These are phyloP conservation scores for Cinnamomum chago DNA, from an alignment of 164 flowering plant genomes.

Conservation along the genomic window DNA sequence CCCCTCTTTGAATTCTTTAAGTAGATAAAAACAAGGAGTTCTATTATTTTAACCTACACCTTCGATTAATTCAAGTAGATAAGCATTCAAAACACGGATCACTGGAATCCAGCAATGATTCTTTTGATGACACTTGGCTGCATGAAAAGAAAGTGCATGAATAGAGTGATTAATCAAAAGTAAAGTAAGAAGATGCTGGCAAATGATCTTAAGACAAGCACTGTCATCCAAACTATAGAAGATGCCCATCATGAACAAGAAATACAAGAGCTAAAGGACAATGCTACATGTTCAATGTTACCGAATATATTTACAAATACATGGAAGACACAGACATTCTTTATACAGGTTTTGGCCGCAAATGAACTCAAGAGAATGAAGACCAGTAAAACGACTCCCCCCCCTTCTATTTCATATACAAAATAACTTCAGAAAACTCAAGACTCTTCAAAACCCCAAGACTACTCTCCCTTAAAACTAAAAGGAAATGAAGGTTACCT, in stretches of 20 bases:
- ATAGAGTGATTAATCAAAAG: too few relatives aligned
- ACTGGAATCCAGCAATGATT: too few relatives aligned
- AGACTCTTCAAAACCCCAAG: slow-evolving; percentile 1
- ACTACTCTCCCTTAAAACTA: neutral
- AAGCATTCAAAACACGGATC: too few relatives aligned
- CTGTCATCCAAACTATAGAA: neutral
- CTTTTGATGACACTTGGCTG: too few relatives aligned
- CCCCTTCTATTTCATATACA: neutral
- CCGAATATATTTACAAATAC: slow-evolving; percentile 1
- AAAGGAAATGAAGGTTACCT: neutral
- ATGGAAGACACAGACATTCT: neutral
- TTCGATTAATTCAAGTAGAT: too few relatives aligned
- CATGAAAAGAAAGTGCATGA: too few relatives aligned
- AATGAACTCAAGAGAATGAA: slow-evolving; percentile 1
- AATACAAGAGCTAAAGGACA: neutral
- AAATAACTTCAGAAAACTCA: neutral
- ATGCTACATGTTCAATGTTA: neutral
- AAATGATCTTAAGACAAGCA: too few relatives aligned
- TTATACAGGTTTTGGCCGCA: slow-evolving; percentile 7
- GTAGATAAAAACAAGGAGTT: too few relatives aligned
- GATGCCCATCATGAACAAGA: neutral
- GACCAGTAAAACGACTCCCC: neutral
- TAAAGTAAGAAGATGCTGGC: too few relatives aligned
- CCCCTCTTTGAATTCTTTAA: too few relatives aligned
- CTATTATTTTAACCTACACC: too few relatives aligned